Base-by-base conservation (phyloP, 306 rosid genomes). In the Calophaca sinica region DNA sequence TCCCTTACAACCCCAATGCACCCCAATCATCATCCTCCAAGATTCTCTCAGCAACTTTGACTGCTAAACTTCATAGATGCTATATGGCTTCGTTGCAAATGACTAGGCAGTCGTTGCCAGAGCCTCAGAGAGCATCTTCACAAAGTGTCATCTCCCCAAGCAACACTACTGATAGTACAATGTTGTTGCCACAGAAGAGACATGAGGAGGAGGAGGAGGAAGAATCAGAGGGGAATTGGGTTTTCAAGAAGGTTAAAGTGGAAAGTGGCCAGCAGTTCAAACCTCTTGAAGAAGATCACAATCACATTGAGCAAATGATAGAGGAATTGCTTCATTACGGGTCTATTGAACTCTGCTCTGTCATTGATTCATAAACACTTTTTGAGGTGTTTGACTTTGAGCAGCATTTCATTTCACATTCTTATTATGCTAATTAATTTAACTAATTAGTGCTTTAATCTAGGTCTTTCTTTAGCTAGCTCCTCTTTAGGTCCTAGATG, bases 241-340 rank as follows among this genome's bases (percentile, higher is more conserved):
- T 79, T 26, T 49, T 82, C 5, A 86, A 82, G 76, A 88, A 89
- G 73, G 85, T 86, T 26, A 85, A 91, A 77, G 82, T 74, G 13
- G 96, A 91, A 74, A 85, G n/a, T 55, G 39, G 26, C 50, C 84
- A 83, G 67, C 88, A 81, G 14, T 87, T 84, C 78, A 79, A 78
- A 76, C 73, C 89, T 38, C 90, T 90, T 61, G 97, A 94, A 64
- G 98, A 91, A 49, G 93, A 86, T 68, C 90, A 89, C 49, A 88
- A 85, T 67, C 89, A 94, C 60, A 91, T 94, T 2, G 91, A 94
- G 75, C 97, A 94, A 76, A 94, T 94, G 98, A 94, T 94, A 6
- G 87, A 91, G 73, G 98, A 94, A 78, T 62, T 94, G 39, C 86
- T 91, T 64, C 81, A 94, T 80, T 91, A 91, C 14, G 96, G 97